Evolutionary conservation across 257 asterid species (phyloP).

Genomic region (Knoxia roxburghii): DNA sequence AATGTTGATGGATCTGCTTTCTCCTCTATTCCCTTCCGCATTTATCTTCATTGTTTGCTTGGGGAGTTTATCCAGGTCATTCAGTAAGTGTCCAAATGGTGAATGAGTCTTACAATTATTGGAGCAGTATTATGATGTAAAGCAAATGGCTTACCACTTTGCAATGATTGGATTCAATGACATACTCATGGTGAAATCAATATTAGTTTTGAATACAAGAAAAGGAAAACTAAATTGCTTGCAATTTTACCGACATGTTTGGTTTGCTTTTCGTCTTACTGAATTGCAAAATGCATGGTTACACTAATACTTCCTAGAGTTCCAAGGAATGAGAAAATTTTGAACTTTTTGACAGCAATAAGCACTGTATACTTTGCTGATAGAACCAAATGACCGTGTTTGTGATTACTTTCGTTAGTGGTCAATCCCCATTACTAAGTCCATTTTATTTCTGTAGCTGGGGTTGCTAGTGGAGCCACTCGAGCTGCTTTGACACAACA

Average conservation of each 20-base stretch:
- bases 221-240: not conserved
- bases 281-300: not conserved
- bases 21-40: constrained; percentile 91
- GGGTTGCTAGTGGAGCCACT: constrained; percentile 99
- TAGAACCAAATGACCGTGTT: not conserved
- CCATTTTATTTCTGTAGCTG: constrained; percentile 45
- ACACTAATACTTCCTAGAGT: not conserved
- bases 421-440: not conserved
- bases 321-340: not conserved
- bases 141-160: not conserved
- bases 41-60: constrained; percentile 76
- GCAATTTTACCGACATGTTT: not conserved
- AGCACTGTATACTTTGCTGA: not conserved
- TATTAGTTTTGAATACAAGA: not conserved
- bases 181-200: not conserved
- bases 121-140: not conserved
- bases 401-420: constrained; percentile 2
- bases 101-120: not conserved
- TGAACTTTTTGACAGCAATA: not conserved
- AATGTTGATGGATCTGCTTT: constrained; percentile 97
- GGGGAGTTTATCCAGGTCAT: constrained; percentile 95
- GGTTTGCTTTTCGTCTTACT: not conserved
- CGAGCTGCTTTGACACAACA: constrained; percentile 98
- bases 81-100: constrained; percentile 56
- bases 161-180: not conserved